These are phyloP conservation scores for Aspergillus ochraceus DNA, from an alignment of 2,329 filamentous ascomycete genomes.

Conservation along the genomic window DNA sequence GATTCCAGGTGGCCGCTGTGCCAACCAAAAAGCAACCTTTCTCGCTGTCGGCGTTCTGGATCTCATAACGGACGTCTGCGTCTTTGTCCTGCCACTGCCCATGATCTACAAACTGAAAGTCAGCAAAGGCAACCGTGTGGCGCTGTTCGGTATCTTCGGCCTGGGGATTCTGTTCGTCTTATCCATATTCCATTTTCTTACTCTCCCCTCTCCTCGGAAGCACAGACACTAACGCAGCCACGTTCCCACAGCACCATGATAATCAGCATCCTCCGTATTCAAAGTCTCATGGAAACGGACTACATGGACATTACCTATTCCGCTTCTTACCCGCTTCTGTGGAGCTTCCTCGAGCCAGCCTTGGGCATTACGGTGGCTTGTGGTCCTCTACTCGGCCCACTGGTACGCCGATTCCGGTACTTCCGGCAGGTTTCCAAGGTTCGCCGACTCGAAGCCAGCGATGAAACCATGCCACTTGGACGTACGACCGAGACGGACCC, in stretches of 20 bases:
- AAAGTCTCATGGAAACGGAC: background rate
- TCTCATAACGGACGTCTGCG: background rate
- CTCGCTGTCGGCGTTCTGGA: background rate
- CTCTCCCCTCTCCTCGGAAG: too few species aligned
- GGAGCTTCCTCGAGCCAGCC: background rate
- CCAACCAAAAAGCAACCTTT: background rate
- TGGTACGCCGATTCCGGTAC: background rate
- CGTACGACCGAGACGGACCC: background rate
- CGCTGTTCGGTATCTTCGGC: background rate
- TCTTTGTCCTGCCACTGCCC: background rate
- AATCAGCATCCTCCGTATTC: background rate
- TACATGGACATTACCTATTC: background rate
- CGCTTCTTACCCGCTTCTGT: background rate
- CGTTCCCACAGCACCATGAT: background rate
- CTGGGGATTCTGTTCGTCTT: background rate
- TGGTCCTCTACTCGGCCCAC: background rate
- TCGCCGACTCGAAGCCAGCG: background rate
- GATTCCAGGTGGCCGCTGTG: background rate
- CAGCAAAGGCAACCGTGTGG: background rate
- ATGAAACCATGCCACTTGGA: background rate
- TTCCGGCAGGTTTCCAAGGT: background rate
- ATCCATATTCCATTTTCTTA: background rate
- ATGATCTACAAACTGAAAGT: background rate
- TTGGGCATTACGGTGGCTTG: background rate
- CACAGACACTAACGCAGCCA: background rate